A percentile compares a stretch with the other conserved stretches of the same genome.
These are phyloP conservation scores for Rhizomucor pusillus DNA, from an alignment of 371 early-diverging fungal genomes.

Conservation along the genomic window DNA sequence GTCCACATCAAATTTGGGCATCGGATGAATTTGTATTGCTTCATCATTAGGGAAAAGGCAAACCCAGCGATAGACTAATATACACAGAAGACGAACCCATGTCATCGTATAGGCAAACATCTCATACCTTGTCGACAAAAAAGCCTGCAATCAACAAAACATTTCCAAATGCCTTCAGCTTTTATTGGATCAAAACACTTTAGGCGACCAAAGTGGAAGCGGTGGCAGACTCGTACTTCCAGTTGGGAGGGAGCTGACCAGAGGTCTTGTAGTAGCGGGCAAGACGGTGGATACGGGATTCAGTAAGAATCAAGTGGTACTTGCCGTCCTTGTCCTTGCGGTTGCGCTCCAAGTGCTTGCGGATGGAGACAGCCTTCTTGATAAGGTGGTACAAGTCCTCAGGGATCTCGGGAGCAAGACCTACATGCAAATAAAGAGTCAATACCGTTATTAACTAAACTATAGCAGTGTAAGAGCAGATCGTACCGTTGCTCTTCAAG, in stretches of 20 bases:
- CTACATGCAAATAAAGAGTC: not conserved
- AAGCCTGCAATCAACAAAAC: not conserved
- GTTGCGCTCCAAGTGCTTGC: constrained; percentile 99
- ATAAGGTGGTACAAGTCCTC: constrained; percentile 99
- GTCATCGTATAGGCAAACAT: too few species aligned
- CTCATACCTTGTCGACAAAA: not conserved
- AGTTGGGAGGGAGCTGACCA: constrained; percentile 97
- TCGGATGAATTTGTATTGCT: not conserved
- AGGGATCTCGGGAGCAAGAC: constrained; percentile 96
- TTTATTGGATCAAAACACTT: constrained; percentile 4
- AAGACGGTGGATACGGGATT: constrained; percentile 99
- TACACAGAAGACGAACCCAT: too few species aligned
- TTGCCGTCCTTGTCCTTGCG: constrained; percentile 99
- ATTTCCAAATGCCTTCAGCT: too few species aligned
- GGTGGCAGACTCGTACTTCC: constrained; percentile 84
- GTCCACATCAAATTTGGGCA: not conserved
- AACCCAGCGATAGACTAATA: too few species aligned
- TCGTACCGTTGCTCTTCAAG: constrained; percentile 76
- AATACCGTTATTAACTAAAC: not conserved
- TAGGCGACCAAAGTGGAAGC: constrained; percentile 51
- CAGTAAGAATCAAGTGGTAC: constrained; percentile 99
- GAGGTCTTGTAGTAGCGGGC: constrained; percentile 99
- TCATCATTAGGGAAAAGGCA: too few species aligned
- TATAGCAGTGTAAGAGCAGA: not conserved
- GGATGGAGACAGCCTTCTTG: constrained; percentile 99